phyloP scores from a whole-genome alignment of 83 land plant species.

The Diphasiastrum complanatum region DNA sequence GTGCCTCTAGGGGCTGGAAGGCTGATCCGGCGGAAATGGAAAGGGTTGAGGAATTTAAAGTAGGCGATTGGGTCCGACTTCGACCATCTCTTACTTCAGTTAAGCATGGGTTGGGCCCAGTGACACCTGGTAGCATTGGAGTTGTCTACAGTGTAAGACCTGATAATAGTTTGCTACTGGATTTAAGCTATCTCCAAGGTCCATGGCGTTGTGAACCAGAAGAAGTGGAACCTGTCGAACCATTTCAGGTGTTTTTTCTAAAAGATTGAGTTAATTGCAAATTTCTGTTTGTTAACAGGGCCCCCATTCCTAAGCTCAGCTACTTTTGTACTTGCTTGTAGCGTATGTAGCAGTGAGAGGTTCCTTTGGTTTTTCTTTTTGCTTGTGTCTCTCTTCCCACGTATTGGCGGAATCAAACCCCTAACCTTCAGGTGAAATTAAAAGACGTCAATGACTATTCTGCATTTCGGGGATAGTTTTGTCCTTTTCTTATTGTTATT shows the following conservation, averaged over 20 bases:
- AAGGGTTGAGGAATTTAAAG: slow-evolving; percentile 91
- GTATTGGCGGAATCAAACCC: too few species aligned
- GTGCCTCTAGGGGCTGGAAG: slow-evolving; percentile 96
- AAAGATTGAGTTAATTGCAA: too few species aligned
- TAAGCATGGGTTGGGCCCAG: slow-evolving; percentile 86
- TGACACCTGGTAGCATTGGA: slow-evolving; percentile 95
- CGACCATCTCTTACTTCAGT: slow-evolving; percentile 82
- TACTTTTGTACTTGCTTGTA: too few species aligned
- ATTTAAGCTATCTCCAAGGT: slow-evolving; percentile 61
- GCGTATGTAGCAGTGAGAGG: too few species aligned
- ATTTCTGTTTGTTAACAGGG: too few species aligned
- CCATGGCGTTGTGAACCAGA: slow-evolving; percentile 98
- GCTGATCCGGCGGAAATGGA: slow-evolving; percentile 99
- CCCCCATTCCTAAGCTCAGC: too few species aligned
- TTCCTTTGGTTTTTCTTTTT: too few species aligned
- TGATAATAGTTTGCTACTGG: slow-evolving; percentile 72
- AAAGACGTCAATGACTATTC: too few species aligned
- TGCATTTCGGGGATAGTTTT: too few species aligned
- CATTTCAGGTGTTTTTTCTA: slow-evolving; percentile 87
- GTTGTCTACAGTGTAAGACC: slow-evolving; percentile 82
- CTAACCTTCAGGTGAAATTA: too few species aligned
- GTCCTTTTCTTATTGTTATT: too few species aligned
- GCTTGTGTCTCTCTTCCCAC: too few species aligned
- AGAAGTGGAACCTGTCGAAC: slow-evolving; percentile 85
- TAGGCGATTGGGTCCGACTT: slow-evolving; percentile 92